Conservation (phyloP, 257 asterid species). For the Salvia miltiorrhiza region DNA sequence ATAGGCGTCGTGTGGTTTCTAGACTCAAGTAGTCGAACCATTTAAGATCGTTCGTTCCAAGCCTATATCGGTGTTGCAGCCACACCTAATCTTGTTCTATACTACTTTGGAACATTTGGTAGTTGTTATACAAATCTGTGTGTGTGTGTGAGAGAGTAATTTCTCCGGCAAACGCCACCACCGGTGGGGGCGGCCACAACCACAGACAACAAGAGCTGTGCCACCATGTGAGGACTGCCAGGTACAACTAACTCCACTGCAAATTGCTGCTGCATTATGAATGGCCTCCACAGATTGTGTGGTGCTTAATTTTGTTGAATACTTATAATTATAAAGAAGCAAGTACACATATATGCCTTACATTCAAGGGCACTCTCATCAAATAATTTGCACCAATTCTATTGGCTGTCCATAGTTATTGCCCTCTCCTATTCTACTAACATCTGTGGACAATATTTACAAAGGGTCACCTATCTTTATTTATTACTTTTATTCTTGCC, state of each 20-base stretch:
- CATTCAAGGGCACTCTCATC: constrained; percentile 20
- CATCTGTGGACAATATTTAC: constrained; percentile 28
- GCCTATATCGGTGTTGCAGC: not conserved
- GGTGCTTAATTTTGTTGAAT: constrained; percentile 16
- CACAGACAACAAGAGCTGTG: constrained; percentile 8
- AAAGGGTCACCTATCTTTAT: constrained; percentile 10
- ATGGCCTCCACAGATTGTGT: constrained; percentile 19
- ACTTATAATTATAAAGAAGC: not conserved
- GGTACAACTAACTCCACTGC: not conserved
- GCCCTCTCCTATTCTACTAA: not conserved
- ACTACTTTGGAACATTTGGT: not conserved
- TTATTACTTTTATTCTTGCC: constrained; percentile 5
- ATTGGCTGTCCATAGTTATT: not conserved
- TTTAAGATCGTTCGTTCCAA: not conserved
- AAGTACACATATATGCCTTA: not conserved
- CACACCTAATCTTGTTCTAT: constrained; percentile 2
- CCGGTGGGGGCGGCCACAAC: not conserved
- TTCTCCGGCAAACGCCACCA: not conserved
- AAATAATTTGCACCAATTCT: constrained; percentile 21
- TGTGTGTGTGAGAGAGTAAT: not conserved
- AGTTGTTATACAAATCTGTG: not conserved
- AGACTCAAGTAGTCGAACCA: not conserved
- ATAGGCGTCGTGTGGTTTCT: not conserved
- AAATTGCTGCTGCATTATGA: constrained; percentile 7
- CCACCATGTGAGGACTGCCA: not conserved